Conservation (phyloP, 208 protist genomes). For the Trypanosoma congolense region DNA sequence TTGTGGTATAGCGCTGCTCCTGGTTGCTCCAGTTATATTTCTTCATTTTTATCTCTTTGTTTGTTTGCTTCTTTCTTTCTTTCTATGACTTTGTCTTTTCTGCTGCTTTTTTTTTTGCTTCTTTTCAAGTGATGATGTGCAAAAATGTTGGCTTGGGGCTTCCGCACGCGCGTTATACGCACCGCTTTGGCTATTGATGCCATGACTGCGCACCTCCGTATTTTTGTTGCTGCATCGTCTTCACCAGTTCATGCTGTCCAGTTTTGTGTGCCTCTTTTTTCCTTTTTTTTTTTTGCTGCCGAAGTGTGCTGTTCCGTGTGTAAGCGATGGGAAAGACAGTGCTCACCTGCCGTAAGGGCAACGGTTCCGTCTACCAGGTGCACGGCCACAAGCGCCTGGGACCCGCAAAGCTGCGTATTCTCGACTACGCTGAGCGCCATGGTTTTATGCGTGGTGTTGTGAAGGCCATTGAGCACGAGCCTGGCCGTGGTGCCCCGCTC, state of each 20-base stretch:
- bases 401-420: conserved; percentile 91
- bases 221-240: neutral
- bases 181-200: too few species aligned
- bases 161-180: too few species aligned
- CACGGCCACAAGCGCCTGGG: conserved; percentile 95
- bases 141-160: too few species aligned
- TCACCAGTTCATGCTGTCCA: neutral
- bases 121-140: too few species aligned
- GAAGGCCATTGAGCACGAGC: conserved; percentile 98
- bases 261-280: neutral
- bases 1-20: too few species aligned
- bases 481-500: conserved; percentile 98
- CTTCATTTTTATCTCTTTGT: too few species aligned
- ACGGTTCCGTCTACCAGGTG: conserved; percentile 88
- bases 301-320: conserved; percentile 21
- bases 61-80: too few species aligned
- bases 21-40: too few species aligned
- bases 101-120: too few species aligned
- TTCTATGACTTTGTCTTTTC: too few species aligned
- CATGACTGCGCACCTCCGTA: too few species aligned
- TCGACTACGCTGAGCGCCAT: conserved; percentile 97
- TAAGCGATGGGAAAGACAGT: conserved; percentile 80
- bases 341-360: conserved; percentile 93
- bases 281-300: conserved; percentile 6
- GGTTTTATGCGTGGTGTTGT: conserved; percentile 83